phyloP scores from a whole-genome alignment of 2,329 filamentous ascomycete species.

The Aspergillus japonicus region DNA sequence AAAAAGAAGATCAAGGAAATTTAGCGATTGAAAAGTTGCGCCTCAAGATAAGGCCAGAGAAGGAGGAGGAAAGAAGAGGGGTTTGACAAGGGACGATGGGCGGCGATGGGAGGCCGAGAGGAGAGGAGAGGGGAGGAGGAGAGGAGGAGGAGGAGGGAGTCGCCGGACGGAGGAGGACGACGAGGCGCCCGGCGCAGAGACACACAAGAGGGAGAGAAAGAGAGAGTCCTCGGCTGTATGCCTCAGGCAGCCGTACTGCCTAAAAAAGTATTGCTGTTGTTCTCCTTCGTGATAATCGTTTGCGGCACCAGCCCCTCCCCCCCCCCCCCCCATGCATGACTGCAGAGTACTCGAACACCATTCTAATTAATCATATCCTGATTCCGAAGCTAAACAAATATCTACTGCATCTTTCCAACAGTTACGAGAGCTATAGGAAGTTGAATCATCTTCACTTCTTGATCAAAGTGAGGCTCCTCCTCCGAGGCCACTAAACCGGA shows the following conservation, averaged over 20 bases:
- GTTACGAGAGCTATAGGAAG: no score
- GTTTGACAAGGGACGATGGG: conserved; percentile 13
- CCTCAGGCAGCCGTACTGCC: conserved; percentile 12
- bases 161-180: conserved; percentile 1
- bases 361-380: no score
- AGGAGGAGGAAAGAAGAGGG: conserved; percentile 3
- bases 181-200: not conserved
- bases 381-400: no score
- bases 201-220: not conserved
- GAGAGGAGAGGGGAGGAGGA: conserved; percentile 19
- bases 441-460: not conserved
- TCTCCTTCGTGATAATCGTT: conserved; percentile 12
- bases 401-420: no score
- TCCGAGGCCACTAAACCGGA: conserved; percentile 20
- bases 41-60: conserved; percentile 9
- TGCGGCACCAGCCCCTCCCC: conserved; percentile 13
- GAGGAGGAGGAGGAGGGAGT: conserved; percentile 9
- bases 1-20: not conserved
- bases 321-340: not conserved
- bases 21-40: conserved; percentile 4
- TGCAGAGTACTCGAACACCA: no score
- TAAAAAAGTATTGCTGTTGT: not conserved
- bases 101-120: not conserved
- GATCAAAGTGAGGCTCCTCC: conserved; percentile 23
- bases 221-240: not conserved